phyloP scores from a whole-genome alignment of 257 asterid genomes.

The Cynanchum wilfordii region DNA sequence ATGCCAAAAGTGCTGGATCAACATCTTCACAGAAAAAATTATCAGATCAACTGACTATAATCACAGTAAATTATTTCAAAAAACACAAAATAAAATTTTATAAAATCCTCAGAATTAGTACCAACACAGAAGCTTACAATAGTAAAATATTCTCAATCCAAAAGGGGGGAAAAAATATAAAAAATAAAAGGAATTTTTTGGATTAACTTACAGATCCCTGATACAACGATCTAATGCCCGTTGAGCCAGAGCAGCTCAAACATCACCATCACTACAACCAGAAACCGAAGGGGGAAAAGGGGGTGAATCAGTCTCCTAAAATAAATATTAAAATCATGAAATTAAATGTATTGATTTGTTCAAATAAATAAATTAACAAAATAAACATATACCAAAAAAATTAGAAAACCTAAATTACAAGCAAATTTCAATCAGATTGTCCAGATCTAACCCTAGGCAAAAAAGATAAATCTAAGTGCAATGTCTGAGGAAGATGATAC shows the following conservation, averaged over 20 bases:
- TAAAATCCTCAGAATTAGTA: neutral
- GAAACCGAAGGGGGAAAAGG: conserved; percentile 2
- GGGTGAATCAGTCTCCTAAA: conserved; percentile 1
- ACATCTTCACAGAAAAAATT: neutral
- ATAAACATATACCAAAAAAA: too few relatives aligned
- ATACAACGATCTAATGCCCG: conserved; percentile 26
- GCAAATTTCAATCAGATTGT: conserved; percentile 9
- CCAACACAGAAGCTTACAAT: neutral
- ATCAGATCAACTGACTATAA: neutral
- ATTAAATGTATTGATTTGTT: neutral
- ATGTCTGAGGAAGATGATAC: conserved; percentile 3
- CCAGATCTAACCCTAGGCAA: conserved; percentile 18
- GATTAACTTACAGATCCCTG: conserved; percentile 36
- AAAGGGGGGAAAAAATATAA: too few relatives aligned
- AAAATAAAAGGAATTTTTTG: neutral
- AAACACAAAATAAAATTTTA: neutral
- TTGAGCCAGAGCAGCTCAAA: conserved; percentile 23
- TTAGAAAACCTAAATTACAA: neutral
- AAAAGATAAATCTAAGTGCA: conserved; percentile 7
- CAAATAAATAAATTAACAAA: neutral
- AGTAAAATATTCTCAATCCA: conserved; percentile 1
- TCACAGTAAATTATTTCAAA: neutral
- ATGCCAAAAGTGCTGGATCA: neutral
- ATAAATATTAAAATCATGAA: neutral
- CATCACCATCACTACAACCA: conserved; percentile 21